A percentile compares a stretch with the other conserved stretches of the same genome.
These are phyloP conservation scores for Penicillium sp. DNA, from an alignment of 2,329 filamentous ascomycete genomes.

Conservation along the genomic window DNA sequence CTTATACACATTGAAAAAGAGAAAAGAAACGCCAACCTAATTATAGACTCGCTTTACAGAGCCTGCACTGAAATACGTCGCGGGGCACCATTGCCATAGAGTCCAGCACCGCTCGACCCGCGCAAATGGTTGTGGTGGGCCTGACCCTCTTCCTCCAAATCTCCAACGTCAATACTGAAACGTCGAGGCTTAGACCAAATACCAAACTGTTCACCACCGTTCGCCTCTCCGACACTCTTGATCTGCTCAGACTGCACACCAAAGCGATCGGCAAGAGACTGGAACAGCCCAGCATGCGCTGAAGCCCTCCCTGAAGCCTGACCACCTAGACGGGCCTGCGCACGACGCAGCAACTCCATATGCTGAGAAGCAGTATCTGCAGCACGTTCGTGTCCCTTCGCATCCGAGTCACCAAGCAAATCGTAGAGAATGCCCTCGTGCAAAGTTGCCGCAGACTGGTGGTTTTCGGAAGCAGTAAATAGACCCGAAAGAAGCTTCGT, in stretches of 20 bases:
- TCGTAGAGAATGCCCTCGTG: slow-evolving; percentile 36
- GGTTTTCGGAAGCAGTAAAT: slow-evolving; percentile 45
- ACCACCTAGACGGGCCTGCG: slow-evolving; percentile 27
- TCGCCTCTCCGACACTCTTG: slow-evolving; percentile 17
- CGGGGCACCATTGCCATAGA: slow-evolving; percentile 27
- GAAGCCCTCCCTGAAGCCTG: slow-evolving; percentile 17
- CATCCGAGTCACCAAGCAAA: slow-evolving; percentile 29
- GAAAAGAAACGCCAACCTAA: slow-evolving; percentile 7
- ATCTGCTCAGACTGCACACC: slow-evolving; percentile 27
- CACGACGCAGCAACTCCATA: slow-evolving; percentile 32
- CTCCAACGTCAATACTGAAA: slow-evolving; percentile 37
- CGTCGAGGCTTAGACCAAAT: slow-evolving; percentile 36
- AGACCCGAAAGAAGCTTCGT: slow-evolving; percentile 53
- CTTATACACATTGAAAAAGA: slow-evolving; percentile 3
- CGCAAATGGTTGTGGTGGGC: slow-evolving; percentile 34
- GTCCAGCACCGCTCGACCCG: slow-evolving; percentile 30
- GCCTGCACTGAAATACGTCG: slow-evolving; percentile 29
- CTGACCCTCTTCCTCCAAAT: slow-evolving; percentile 27
- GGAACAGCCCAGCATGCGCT: slow-evolving; percentile 28
- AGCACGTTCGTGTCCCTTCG: slow-evolving; percentile 19
- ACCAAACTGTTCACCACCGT: slow-evolving; percentile 29
- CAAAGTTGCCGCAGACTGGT: slow-evolving; percentile 32
- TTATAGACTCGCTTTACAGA: slow-evolving; percentile 8
- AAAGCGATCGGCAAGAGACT: slow-evolving; percentile 32
- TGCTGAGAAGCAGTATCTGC: slow-evolving; percentile 32